phyloP scores from a whole-genome alignment of 805 yeast genomes.

The Suhomyces vadensis region DNA sequence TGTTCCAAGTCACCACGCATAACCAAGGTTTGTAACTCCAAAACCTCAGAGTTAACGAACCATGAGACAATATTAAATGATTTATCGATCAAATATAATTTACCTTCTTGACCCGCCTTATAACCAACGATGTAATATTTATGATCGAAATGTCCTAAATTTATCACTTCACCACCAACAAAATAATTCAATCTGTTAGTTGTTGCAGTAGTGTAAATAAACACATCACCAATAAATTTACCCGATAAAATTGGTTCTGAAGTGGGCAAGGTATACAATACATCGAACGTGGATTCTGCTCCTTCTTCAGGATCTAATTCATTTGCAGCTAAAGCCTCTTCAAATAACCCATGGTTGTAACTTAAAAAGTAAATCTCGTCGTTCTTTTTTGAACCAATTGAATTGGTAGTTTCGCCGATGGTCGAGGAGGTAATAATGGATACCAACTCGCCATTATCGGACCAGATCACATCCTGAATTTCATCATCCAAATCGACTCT shows the following conservation, averaged over 20 bases:
- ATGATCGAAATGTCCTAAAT: constrained; percentile 89
- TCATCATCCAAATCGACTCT: constrained; percentile 79
- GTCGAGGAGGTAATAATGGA: constrained; percentile 55
- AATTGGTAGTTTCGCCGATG: constrained; percentile 18
- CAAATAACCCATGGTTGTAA: constrained; percentile 67
- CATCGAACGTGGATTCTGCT: constrained; percentile 82
- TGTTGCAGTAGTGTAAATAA: constrained; percentile 82
- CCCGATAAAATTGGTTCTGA: constrained; percentile 81
- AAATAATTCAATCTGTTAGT: constrained; percentile 85
- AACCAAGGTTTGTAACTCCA: constrained; percentile 94
- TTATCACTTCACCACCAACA: constrained; percentile 92
- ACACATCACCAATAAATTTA: constrained; percentile 96
- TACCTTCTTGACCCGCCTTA: constrained; percentile 78
- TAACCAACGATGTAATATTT: constrained; percentile 86
- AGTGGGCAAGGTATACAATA: constrained; percentile 69
- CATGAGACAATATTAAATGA: constrained; percentile 81
- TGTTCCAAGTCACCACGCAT: constrained; percentile 91
- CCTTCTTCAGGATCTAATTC: constrained; percentile 79
- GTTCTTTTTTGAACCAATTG: constrained; percentile 38
- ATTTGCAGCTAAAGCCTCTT: constrained; percentile 59
- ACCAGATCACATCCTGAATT: constrained; percentile 83
- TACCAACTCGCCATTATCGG: constrained; percentile 88
- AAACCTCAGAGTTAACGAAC: constrained; percentile 76
- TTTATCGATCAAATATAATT: constrained; percentile 88
- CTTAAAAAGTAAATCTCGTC: constrained; percentile 78